A percentile compares a stretch with the other conserved stretches of the same genome.
These are phyloP conservation scores for Tanozyma kutaoensis DNA, from an alignment of 805 yeast species.

Conservation along the genomic window DNA sequence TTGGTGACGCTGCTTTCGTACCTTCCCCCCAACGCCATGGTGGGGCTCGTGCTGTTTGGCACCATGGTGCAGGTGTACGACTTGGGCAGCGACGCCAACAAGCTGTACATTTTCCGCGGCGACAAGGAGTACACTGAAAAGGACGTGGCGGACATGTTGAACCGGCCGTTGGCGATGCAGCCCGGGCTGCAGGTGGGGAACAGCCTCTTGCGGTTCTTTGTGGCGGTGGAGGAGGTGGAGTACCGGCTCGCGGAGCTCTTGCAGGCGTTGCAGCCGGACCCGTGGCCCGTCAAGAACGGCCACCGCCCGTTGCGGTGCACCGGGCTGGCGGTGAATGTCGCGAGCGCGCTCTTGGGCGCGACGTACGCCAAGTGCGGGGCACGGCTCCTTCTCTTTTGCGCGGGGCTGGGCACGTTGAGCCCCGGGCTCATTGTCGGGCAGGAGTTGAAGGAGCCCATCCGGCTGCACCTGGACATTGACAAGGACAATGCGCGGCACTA, in stretches of 20 bases:
- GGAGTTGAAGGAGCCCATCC: conserved; percentile 86
- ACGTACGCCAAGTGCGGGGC: conserved; percentile 80
- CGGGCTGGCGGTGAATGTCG: conserved; percentile 84
- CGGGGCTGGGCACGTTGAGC: conserved; percentile 89
- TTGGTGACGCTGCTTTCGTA: conserved; percentile 61
- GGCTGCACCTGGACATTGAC: conserved; percentile 96
- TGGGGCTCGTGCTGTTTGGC: conserved; percentile 82
- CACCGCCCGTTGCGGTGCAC: conserved; percentile 84
- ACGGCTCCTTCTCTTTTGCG: conserved; percentile 78
- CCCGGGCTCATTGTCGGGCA: conserved; percentile 92
- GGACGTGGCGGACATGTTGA: conserved; percentile 43
- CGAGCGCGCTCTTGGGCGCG: conserved; percentile 69
- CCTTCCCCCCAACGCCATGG: conserved; percentile 80
- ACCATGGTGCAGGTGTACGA: conserved; percentile 88
- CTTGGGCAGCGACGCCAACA: conserved; percentile 50
- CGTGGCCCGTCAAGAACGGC: conserved; percentile 81
- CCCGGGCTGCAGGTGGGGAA: conserved; percentile 15
- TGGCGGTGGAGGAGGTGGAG: conserved; percentile 69
- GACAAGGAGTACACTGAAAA: conserved; percentile 71
- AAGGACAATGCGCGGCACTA: conserved; percentile 73
- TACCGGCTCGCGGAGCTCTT: conserved; percentile 68
- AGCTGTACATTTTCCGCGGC: conserved; percentile 79
- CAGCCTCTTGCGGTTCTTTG: conserved; percentile 45
- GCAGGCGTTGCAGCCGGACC: conserved; percentile 65
- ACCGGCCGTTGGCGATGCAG: conserved; percentile 16